A percentile compares a stretch with the other conserved stretches of the same genome.
phyloP scores from a whole-genome alignment of 805 yeast genomes.

The Wickerhamomyces rabaulensis region DNA sequence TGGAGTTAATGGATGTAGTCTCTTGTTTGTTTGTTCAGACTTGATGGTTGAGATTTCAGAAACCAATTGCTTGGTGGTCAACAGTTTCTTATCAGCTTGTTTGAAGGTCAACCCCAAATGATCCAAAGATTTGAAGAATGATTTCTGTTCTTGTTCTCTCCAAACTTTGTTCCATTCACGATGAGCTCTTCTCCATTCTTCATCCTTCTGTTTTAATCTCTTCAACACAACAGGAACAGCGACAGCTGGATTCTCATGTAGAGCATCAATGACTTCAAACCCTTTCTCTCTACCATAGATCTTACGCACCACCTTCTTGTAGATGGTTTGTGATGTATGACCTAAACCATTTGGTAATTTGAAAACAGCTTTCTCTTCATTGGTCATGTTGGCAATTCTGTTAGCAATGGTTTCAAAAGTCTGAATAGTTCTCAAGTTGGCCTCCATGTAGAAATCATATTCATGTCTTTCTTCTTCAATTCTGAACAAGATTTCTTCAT shows the following conservation, averaged over 20 bases:
- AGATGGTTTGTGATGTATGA: conserved; percentile 84
- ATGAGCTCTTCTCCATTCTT: conserved; percentile 97
- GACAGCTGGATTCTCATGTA: conserved; percentile 91
- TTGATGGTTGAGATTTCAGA: conserved; percentile 90
- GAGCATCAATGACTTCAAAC: conserved; percentile 90
- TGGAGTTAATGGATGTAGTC: conserved; percentile 81
- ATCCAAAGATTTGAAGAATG: conserved; percentile 87
- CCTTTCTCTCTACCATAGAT: conserved; percentile 94
- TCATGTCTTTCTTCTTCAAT: conserved; percentile 98
- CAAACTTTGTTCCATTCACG: conserved; percentile 98
- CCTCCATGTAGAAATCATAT: conserved; percentile 93
- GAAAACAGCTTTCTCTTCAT: conserved; percentile 81
- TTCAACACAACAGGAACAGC: conserved; percentile 92
- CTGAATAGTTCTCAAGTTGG: conserved; percentile 91
- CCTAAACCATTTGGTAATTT: conserved; percentile 92
- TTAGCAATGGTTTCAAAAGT: conserved; percentile 92
- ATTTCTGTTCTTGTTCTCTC: conserved; percentile 97
- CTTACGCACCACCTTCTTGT: conserved; percentile 88
- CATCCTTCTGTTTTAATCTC: conserved; percentile 94
- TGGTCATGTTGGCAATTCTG: conserved; percentile 86
- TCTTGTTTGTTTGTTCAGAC: conserved; percentile 83
- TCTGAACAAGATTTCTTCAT: conserved; percentile 91
- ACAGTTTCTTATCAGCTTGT: conserved; percentile 89
- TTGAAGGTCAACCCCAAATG: conserved; percentile 94
- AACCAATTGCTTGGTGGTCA: conserved; percentile 84